Evolutionary conservation across 768 basidiomycete genomes (phyloP).

Genomic region (Panellus pusillus): DNA sequence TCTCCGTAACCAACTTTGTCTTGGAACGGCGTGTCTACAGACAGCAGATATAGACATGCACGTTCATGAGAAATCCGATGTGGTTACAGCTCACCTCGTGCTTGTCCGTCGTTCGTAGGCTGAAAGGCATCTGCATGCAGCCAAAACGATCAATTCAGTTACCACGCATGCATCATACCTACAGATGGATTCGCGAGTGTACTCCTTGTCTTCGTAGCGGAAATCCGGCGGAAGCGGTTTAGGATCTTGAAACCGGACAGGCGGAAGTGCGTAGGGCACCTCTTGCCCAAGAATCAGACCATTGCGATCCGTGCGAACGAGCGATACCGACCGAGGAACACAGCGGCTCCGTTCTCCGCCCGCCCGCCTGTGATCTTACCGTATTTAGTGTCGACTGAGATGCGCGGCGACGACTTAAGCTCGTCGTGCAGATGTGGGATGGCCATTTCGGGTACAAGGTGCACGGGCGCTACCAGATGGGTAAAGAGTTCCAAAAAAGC

Average conservation of each 20-base stretch:
- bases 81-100: conserved; percentile 40
- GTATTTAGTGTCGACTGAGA: conserved; percentile 53
- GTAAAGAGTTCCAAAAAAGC: background rate
- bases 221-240: conserved; percentile 51
- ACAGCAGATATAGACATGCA: background rate
- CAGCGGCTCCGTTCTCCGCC: conserved; percentile 58
- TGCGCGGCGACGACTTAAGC: conserved; percentile 40
- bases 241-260: conserved; percentile 65
- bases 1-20: conserved; percentile 67
- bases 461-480: background rate
- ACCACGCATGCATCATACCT: conserved; percentile 27
- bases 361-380: conserved; percentile 60
- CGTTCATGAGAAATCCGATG: background rate
- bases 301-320: background rate
- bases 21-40: conserved; percentile 44
- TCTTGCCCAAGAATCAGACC: conserved; percentile 39
- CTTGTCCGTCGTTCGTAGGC: conserved; percentile 65
- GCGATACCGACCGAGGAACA: conserved; percentile 56
- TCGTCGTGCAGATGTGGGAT: conserved; percentile 58
- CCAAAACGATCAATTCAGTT: background rate
- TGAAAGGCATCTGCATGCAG: conserved; percentile 54
- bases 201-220: conserved; percentile 60
- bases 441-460: conserved; percentile 15
- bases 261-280: conserved; percentile 71
- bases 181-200: conserved; percentile 60